Base-by-base conservation (phyloP, 2,329 filamentous ascomycete genomes). In the Orbilia oligospora region DNA sequence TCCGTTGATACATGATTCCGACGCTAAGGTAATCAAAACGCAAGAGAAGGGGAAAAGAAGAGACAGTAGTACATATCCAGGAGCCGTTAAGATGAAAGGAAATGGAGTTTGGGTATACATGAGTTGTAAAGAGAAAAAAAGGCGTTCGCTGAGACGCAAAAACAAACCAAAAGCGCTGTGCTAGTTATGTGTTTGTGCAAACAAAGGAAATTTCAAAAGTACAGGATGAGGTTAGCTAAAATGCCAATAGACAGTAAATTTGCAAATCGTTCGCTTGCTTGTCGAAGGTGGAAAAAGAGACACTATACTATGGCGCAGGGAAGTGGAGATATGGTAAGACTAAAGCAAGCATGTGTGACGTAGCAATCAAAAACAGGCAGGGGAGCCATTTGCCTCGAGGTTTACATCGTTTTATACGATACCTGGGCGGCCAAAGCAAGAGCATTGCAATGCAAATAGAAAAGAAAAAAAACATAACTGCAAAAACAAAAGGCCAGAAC, bases 1-100 rank as follows among this genome's bases (percentile, higher is more conserved):
- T 66, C 58, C 48, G 22, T 48, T 66, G 58, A 72, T 72, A 72
- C 69, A 72, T 72, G 69, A 58, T 33, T 16, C 41, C 68, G 46
- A 58, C 69, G 69, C 69, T 72, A 72, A 71, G 18, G 56, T 36
- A 48, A 30, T 44, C 56, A 64, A 64, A 53, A 55, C 33, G 9
- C 16, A 41, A 49, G 24, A 33, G 46, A 41, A 49, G 24, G 46
- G 46, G 27, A 6, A 22, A 38, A 41, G 41, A 16, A 61, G 9
- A 61, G 24, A 44, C 56, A 44, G 33, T 61, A 18, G 36, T 61
- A 61, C 51, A 61, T 27, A 61, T 51, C 53, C 67, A 46, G 49
- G 22, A 27, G 56, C 56, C 56, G 36, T 61, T 24, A 20, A 46
- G 44, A 46, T 46, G 4, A 46, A 46, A 46, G 18, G 33, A n/a